Evolutionary conservation across 2,329 filamentous ascomycete genomes (phyloP), one percentile per base, ranked within the genome.

Genomic region (Aspergillaceae sp.): DNA sequence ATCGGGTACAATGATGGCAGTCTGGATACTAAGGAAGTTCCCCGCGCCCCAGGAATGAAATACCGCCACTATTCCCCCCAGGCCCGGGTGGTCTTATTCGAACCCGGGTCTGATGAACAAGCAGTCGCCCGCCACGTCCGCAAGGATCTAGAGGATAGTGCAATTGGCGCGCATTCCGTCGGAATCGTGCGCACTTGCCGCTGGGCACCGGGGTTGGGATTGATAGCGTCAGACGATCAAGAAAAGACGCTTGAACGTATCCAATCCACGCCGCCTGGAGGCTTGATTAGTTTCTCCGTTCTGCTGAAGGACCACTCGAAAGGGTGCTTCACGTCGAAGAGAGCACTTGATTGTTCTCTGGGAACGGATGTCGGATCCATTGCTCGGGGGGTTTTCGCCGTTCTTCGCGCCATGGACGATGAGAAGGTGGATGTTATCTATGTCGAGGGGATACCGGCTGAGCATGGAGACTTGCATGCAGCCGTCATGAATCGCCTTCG

Each of bases 61-160:
- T 98, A 98, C 65, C 87, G 92, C 62, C 92, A 98, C 64, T 98
- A 98, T 61, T 94, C 90, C 38, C 92, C 92, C 1, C 87, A 83
- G 64, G 94, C 92, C 1, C 81, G 77, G 40, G 90, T 98, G 2
- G 72, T 94, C 9, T 73, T 97, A 1, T 94, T 89, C 61, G 87
- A 95, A 63, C 68, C 78, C 29, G 73, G 70, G 1, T 61, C 63
- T 51, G 53, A 53, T 38, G 45, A 52, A 19, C 40, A 50, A 3
- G 57, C 54, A 6, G 60, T 68, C 11, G 48, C 56, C 29, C 51
- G 55, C 6, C 65, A 64, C 26, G 59, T 71, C 5, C 54, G 55
- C 27, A 53, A 57, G 19, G 64, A 71, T 40, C 43, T 67, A 37
- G 48, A 57, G 29, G 60, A 65, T 41, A 56, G 52, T 11, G 62